phyloP scores from a whole-genome alignment of 345 rosid species.

The Theobroma cacao region DNA sequence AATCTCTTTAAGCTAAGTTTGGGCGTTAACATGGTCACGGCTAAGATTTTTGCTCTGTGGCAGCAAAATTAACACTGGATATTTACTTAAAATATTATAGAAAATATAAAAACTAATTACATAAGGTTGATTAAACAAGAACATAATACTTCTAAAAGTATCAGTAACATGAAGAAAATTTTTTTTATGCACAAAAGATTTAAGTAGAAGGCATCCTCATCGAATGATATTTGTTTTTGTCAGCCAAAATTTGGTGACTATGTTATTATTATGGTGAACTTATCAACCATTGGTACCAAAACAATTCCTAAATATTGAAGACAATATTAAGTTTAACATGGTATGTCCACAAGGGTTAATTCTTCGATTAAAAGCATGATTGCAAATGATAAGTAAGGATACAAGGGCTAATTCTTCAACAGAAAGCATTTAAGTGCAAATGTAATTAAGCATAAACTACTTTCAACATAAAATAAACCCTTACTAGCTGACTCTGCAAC shows the following conservation, averaged over 20 bases:
- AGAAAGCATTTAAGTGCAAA: neutral
- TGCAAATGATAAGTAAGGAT: neutral
- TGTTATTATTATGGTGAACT: neutral
- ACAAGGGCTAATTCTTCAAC: neutral
- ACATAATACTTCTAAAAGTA: neutral
- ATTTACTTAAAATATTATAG: neutral
- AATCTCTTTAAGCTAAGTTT: neutral
- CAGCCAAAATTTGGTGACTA: neutral
- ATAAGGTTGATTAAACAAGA: neutral
- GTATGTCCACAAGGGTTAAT: neutral
- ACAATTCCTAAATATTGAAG: neutral
- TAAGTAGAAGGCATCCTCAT: neutral
- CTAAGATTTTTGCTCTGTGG: neutral
- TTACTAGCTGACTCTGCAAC: constrained; percentile 59
- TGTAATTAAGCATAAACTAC: neutral
- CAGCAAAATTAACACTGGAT: neutral
- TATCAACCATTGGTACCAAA: neutral
- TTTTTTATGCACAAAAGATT: neutral
- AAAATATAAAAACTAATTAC: neutral
- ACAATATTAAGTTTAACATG: neutral
- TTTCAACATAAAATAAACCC: constrained; percentile 15
- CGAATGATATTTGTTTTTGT: neutral
- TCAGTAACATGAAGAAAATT: neutral
- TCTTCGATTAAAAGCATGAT: neutral
- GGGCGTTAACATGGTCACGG: neutral